phyloP scores from a whole-genome alignment of 2,329 filamentous ascomycete species.

The Nemania abortiva region DNA sequence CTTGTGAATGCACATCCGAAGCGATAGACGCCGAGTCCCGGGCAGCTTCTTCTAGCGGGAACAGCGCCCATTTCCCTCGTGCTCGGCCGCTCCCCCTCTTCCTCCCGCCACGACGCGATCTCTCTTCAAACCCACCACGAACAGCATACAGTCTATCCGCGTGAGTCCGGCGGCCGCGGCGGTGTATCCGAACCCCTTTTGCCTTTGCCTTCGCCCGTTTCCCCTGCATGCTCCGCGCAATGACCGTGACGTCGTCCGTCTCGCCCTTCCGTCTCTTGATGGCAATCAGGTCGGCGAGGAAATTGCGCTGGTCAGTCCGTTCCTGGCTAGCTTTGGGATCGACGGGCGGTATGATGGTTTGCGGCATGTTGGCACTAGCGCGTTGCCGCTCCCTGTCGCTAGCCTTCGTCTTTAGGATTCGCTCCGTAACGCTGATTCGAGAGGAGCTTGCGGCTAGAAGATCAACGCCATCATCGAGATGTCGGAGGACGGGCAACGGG shows the following conservation, averaged over 20 bases:
- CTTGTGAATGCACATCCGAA: constrained; percentile 22
- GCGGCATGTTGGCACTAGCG: constrained; percentile 53
- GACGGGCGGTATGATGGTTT: constrained; percentile 56
- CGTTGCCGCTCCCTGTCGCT: constrained; percentile 41
- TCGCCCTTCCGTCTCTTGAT: constrained; percentile 75
- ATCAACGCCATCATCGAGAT: constrained; percentile 71
- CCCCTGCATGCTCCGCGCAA: constrained; percentile 43
- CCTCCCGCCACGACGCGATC: constrained; percentile 26
- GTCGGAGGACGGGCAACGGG: constrained; percentile 61
- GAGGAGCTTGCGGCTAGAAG: constrained; percentile 78
- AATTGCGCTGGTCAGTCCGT: constrained; percentile 56
- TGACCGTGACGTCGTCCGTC: constrained; percentile 72
- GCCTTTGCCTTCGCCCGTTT: constrained; percentile 12
- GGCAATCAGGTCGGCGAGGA: constrained; percentile 74
- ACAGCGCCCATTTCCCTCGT: constrained; percentile 34
- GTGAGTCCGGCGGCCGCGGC: constrained; percentile 33
- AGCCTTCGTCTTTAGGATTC: constrained; percentile 65
- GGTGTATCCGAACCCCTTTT: constrained; percentile 13
- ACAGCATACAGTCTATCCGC: constrained; percentile 8
- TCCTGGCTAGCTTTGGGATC: constrained; percentile 63
- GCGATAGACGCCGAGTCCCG: constrained; percentile 22
- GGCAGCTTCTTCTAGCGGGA: constrained; percentile 29
- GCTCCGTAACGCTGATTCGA: constrained; percentile 76
- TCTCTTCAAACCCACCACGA: constrained; percentile 22
- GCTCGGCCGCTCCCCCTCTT: constrained; percentile 30